Conservation (phyloP, 75 land plant species). For the Picea sitchensis region DNA sequence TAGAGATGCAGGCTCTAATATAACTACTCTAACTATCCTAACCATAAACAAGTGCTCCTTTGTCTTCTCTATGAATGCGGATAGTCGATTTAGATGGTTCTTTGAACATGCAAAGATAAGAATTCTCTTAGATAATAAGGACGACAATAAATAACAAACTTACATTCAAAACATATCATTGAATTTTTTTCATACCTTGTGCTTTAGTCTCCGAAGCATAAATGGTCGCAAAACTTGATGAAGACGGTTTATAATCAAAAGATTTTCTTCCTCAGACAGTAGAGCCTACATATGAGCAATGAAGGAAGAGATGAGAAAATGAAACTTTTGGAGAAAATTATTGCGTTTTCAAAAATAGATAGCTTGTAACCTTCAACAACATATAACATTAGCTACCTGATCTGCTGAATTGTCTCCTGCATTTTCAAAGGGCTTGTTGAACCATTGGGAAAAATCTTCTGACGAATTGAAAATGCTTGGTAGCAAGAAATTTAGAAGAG, state of each 20-base stretch:
- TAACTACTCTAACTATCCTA: not conserved
- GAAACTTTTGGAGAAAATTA: not conserved
- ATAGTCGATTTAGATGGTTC: not conserved
- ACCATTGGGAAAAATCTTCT: constrained; percentile 99
- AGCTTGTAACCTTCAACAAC: constrained; percentile 3
- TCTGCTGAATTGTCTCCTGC: constrained; percentile 77
- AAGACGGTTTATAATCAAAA: constrained; percentile 95
- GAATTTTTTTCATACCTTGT: constrained; percentile 64
- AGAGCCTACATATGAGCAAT: constrained; percentile 56
- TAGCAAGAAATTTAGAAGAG: constrained; percentile 87
- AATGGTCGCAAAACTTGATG: constrained; percentile 99
- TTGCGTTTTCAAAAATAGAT: not conserved
- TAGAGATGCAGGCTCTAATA: not conserved
- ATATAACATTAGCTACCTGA: constrained; percentile 44
- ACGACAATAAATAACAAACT: not conserved
- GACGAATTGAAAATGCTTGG: constrained; percentile 98
- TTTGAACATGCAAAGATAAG: not conserved
- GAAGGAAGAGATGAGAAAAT: not conserved
- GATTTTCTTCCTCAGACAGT: constrained; percentile 96
- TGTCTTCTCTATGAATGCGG: not conserved
- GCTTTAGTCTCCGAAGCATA: constrained; percentile 94
- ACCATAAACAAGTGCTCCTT: not conserved
- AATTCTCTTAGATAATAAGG: not conserved
- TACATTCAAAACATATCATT: not conserved
- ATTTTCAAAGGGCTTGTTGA: constrained; percentile 97